Base-by-base conservation (phyloP, 176 grass and related monocot species). In the Poa pratensis region DNA sequence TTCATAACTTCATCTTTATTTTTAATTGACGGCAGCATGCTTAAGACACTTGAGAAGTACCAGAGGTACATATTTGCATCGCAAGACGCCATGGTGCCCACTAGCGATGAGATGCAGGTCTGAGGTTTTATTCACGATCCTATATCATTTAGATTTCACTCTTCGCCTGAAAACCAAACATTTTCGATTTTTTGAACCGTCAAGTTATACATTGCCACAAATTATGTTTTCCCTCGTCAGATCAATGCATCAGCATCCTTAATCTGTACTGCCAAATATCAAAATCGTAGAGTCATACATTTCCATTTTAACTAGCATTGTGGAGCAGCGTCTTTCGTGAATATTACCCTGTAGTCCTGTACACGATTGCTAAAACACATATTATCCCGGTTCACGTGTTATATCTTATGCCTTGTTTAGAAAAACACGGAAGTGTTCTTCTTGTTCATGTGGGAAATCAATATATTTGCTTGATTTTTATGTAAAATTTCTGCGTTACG, bases 11-110 rank as follows among this genome's bases (percentile, higher is more conserved):
- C 72, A 84, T 82, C 27, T 9, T 45, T 17, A 43, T 82, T 77
- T 87, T 55, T 73, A 24, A 72, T 23, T 70, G 54, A 34, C 51
- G 34, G 59, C 87, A 98, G 96, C 79, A 87, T 98, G 42, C 75
- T 89, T 68, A 94, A 92, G 78, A 94, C 88, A 67, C 68, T 98
- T 55, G 96, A 96, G 64, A 92, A 81, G 66, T 96, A 98, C 75
- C 87, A 94, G 52, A 91, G 86, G 75, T 69, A 77, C 82, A 92
- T 77, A 74, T 92, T 85, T 73, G 75, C 83, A 79, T 81, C 91
- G 26, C 87, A 90, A 76, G 82, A 88, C 87, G 80, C 87, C 37
- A 69, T 16, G 14, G 87, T 51, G 45, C 83, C 83, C 1, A 24
- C 87, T 61, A 85, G 52, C 0, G 86, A 91, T 87, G 83, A 87